Evolutionary conservation across 1,284 basidiomycete species (phyloP), one percentile per base, ranked within the genome.

Genomic region (Rhodotorula sp.): DNA sequence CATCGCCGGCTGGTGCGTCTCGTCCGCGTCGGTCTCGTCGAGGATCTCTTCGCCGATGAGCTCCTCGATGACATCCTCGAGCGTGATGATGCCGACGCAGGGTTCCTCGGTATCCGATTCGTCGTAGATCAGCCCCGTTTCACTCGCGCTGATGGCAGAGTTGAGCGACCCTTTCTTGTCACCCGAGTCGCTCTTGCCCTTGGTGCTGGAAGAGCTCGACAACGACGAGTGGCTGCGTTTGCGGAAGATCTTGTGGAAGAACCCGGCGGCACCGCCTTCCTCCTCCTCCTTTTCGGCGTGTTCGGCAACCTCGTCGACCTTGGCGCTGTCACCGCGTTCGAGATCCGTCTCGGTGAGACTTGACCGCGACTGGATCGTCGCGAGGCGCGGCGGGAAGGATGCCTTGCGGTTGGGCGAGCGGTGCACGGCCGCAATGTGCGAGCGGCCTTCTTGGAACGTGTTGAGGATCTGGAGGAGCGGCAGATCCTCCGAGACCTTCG

Each of bases 51-150:
- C 66, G 28, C 92, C 91, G 65, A 93, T 92, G 14, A 93, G 84
- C 79, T 93, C 92, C 90, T 77, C 26, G 62, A 59, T 66, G 64
- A 48, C 91, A 76, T 95, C 93, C 80, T 95, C 93, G 4, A 95
- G 85, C 1, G 93, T 95, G 75, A 95, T 95, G 79, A 95, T 93
- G 70, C 93, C 93, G 34, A 95, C 83, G 2, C 92, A 92, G 59
- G 74, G 56, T 65, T 66, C 34, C 62, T 70, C 64, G 8, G 50
- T n/a, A 60, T 80, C 63, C 75, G 74, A 15, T 62, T 54, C 26
- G 73, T 14, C 83, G 82, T 28, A 79, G 78, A 50, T 82, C 81
- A 64, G 79, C 78, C 38, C 66, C 74, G 72, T 26, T n/a, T 47
- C 23, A 4, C 58, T 60, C 43, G 43, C 26, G 5, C 16, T 23